These are phyloP conservation scores for Didymella exigua DNA, from an alignment of 2,329 filamentous ascomycete species.

Conservation along the genomic window DNA sequence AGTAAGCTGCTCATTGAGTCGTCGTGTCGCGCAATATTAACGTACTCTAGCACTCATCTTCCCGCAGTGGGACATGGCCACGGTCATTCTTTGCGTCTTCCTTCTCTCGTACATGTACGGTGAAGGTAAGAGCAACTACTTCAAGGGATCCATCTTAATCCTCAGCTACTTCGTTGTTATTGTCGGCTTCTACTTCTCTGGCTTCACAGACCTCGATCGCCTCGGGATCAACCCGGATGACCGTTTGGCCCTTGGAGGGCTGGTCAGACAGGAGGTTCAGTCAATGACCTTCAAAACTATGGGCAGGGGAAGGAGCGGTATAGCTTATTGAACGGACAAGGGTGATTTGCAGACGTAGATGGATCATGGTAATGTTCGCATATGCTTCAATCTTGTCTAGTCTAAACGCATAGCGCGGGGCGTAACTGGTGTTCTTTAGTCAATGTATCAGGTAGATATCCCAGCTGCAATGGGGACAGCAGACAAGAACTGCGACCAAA, in stretches of 20 bases:
- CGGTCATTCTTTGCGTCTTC: slow-evolving; percentile 94
- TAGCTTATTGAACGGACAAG: slow-evolving; percentile 25
- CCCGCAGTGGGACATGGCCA: slow-evolving; percentile 99
- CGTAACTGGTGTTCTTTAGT: not conserved
- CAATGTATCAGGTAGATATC: not conserved
- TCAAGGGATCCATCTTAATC: slow-evolving; percentile 95
- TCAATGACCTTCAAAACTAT: slow-evolving; percentile 45
- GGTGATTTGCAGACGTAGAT: not conserved
- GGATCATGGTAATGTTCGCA: not conserved
- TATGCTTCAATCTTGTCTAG: not conserved
- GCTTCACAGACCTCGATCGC: slow-evolving; percentile 61
- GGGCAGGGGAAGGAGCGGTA: slow-evolving; percentile 31
- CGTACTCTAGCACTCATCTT: slow-evolving; percentile 74
- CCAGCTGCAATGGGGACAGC: not conserved
- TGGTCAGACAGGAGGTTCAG: slow-evolving; percentile 38
- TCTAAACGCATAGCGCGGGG: not conserved
- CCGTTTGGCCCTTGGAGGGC: slow-evolving; percentile 42
- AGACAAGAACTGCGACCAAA: not conserved
- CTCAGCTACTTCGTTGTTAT: slow-evolving; percentile 92
- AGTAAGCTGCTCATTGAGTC: slow-evolving; percentile 49
- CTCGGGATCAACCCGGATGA: slow-evolving; percentile 45
- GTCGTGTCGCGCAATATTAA: slow-evolving; percentile 14
- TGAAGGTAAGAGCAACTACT: slow-evolving; percentile 99
- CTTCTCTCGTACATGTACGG: slow-evolving; percentile 96
- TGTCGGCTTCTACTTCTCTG: slow-evolving; percentile 87